Conservation (phyloP, 306 rosid species). For the Quercus variabilis region DNA sequence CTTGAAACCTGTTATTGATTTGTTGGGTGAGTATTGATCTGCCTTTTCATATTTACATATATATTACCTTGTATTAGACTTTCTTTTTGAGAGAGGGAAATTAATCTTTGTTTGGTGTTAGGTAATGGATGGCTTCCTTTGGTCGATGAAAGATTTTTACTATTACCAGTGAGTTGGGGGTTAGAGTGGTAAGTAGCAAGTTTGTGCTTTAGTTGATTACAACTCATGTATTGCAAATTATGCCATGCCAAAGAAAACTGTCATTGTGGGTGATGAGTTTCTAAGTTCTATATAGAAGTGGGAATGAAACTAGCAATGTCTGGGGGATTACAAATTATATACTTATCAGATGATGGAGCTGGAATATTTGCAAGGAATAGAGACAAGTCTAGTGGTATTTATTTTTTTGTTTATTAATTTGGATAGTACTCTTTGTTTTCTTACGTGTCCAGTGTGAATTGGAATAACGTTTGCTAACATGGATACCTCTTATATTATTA, state of each 20-base stretch:
- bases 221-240: slow-evolving; percentile 34
- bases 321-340: slow-evolving; percentile 19
- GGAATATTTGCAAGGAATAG: too few relatives aligned
- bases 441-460: too few relatives aligned
- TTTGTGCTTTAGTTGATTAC: neutral
- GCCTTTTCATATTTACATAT: neutral
- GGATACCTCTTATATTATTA: too few relatives aligned
- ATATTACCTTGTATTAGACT: neutral
- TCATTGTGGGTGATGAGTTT: slow-evolving; percentile 72
- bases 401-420: too few relatives aligned
- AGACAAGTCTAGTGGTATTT: too few relatives aligned
- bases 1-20: slow-evolving; percentile 34
- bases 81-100: neutral
- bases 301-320: slow-evolving; percentile 32
- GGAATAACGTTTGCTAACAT: too few relatives aligned
- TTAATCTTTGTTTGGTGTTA: neutral
- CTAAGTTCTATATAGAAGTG: slow-evolving; percentile 25
- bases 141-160: neutral
- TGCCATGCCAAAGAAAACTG: slow-evolving; percentile 38
- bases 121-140: neutral
- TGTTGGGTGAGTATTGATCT: slow-evolving; percentile 35
- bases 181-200: neutral
- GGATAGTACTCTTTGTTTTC: too few relatives aligned
- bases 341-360: neutral
- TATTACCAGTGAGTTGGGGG: neutral